Percentiles rank a stretch among this genome's conserved stretches.
Conservation (phyloP, 2,329 filamentous ascomycete species). For the Escovopsis weberi region DNA sequence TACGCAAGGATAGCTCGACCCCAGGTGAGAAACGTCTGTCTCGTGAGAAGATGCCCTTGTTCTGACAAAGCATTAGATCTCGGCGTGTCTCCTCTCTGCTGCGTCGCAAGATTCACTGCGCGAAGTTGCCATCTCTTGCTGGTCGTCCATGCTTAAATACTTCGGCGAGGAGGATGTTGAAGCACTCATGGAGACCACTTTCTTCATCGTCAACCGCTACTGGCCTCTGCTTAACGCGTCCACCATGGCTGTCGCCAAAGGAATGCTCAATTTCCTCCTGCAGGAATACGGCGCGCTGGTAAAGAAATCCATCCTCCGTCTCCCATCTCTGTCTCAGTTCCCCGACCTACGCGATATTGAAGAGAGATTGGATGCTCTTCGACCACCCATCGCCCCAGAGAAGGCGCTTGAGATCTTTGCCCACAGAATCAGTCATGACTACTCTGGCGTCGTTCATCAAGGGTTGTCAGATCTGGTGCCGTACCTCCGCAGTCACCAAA, state of each 20-base stretch:
- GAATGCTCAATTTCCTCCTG: slow-evolving; percentile 51
- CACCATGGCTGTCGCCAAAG: slow-evolving; percentile 44
- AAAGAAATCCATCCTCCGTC: slow-evolving; percentile 50
- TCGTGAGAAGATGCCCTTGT: neutral
- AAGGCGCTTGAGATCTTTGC: slow-evolving; percentile 58
- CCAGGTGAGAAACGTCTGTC: slow-evolving; percentile 42
- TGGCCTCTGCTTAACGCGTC: slow-evolving; percentile 54
- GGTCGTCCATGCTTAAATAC: slow-evolving; percentile 62
- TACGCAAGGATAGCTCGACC: slow-evolving; percentile 69
- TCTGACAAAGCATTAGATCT: slow-evolving; percentile 42
- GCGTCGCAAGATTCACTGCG: slow-evolving; percentile 62
- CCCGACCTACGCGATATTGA: slow-evolving; percentile 55
- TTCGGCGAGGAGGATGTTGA: slow-evolving; percentile 69
- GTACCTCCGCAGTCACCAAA: slow-evolving; percentile 61
- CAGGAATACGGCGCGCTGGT: slow-evolving; percentile 47
- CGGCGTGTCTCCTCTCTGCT: slow-evolving; percentile 80
- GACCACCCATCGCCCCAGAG: slow-evolving; percentile 31
- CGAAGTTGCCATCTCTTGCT: slow-evolving; percentile 66
- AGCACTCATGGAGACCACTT: slow-evolving; percentile 71
- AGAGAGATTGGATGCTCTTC: slow-evolving; percentile 47
- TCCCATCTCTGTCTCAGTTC: slow-evolving; percentile 66
- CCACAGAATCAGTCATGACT: slow-evolving; percentile 66
- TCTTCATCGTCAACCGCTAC: slow-evolving; percentile 71
- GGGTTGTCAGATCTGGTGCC: slow-evolving; percentile 62
- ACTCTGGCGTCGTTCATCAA: slow-evolving; percentile 69